phyloP scores from a whole-genome alignment of 345 rosid species.

The Heritiera littoralis region DNA sequence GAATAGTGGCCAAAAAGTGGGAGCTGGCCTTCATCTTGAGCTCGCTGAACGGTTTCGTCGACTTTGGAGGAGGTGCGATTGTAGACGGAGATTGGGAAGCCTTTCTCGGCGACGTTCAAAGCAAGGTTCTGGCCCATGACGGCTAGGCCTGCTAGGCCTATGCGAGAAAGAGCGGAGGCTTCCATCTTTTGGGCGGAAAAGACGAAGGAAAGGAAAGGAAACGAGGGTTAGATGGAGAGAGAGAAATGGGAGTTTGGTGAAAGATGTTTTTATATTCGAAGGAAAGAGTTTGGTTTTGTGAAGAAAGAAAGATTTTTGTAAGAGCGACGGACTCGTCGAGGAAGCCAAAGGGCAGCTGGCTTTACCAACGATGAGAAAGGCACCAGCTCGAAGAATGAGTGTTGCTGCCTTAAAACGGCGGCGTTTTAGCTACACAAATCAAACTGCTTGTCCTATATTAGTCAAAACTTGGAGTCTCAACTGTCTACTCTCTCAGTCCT shows the following conservation, averaged over 20 bases:
- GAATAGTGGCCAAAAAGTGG: constrained; percentile 72
- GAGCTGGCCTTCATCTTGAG: constrained; percentile 62
- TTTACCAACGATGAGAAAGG: constrained; percentile 29
- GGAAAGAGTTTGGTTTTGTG: neutral
- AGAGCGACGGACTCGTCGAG: constrained; percentile 72
- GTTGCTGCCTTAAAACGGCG: constrained; percentile 3
- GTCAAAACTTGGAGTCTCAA: neutral
- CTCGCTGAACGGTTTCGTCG: constrained; percentile 82
- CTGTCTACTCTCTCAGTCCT: neutral
- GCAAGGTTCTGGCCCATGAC: constrained; percentile 98
- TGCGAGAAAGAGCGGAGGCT: constrained; percentile 65
- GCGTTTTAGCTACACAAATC: neutral
- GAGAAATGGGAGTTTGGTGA: neutral
- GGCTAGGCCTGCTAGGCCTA: constrained; percentile 88
- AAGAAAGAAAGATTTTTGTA: neutral
- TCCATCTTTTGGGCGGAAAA: constrained; percentile 48
- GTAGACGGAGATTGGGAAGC: constrained; percentile 92
- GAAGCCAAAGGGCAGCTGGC: constrained; percentile 45
- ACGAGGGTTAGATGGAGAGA: neutral
- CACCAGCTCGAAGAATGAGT: constrained; percentile 27
- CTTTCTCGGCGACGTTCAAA: constrained; percentile 85
- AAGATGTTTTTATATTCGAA: neutral
- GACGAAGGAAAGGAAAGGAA: neutral
- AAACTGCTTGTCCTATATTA: neutral
- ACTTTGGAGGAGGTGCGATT: constrained; percentile 86